Percentiles rank a stretch among this genome's conserved stretches.
Evolutionary conservation across 2,329 filamentous ascomycete genomes (phyloP).

Genomic region (Neopestalotiopsis rosae): DNA sequence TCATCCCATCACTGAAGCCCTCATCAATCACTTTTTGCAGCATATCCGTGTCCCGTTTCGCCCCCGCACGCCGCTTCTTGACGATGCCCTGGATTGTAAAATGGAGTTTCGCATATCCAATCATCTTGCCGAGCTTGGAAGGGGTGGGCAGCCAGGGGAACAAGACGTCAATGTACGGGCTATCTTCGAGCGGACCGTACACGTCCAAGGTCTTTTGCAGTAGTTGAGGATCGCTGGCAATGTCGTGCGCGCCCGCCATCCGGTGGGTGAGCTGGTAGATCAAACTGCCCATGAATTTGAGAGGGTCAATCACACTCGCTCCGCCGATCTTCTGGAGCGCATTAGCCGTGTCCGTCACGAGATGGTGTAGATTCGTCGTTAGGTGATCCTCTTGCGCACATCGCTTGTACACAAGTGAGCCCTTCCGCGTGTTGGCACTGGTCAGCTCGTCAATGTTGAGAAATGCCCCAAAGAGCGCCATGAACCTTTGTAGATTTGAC

Average conservation of each 20-base stretch:
- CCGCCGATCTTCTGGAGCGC: too few species aligned
- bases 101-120: conserved; percentile 15
- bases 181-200: conserved; percentile 17
- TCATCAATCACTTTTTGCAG: conserved; percentile 14
- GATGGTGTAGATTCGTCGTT: conserved; percentile 7
- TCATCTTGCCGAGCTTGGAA: conserved; percentile 14
- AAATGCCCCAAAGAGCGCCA: conserved; percentile 14
- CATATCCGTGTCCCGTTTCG: conserved; percentile 3
- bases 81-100: conserved; percentile 2
- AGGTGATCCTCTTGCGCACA: conserved; percentile 16
- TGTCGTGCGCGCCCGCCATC: conserved; percentile 12
- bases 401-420: conserved; percentile 13
- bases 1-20: neutral
- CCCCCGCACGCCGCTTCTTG: neutral
- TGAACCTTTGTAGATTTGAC: neutral
- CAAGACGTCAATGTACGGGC: conserved; percentile 17
- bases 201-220: conserved; percentile 16
- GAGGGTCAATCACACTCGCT: neutral
- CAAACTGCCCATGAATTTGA: conserved; percentile 15
- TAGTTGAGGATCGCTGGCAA: conserved; percentile 9
- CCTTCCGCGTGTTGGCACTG: conserved; percentile 10
- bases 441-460: conserved; percentile 16
- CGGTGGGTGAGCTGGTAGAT: conserved; percentile 18
- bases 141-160: conserved; percentile 18
- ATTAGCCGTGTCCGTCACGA: neutral